phyloP scores from a whole-genome alignment of 2,329 filamentous ascomycete species.

The Setomelanomma holmii region DNA sequence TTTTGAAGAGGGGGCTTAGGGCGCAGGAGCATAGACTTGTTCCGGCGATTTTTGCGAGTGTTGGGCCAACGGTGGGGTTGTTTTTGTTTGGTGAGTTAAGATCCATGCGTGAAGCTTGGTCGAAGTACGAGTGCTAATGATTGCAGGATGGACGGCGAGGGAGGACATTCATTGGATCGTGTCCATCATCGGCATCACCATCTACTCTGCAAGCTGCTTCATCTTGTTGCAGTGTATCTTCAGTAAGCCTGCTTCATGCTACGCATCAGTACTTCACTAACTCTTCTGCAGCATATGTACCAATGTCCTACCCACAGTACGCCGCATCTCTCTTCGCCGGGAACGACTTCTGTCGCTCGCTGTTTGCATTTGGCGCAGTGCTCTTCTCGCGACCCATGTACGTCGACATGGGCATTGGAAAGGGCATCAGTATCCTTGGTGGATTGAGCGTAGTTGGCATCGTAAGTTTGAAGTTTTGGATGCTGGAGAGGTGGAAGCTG shows the following conservation, averaged over 20 bases:
- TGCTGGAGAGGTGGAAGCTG: background rate
- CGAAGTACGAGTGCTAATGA: background rate
- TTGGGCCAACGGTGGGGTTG: slow-evolving; percentile 20
- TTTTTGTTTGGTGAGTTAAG: slow-evolving; percentile 22
- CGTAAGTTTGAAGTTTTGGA: slow-evolving; percentile 45
- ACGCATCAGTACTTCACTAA: background rate
- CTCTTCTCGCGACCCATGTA: slow-evolving; percentile 66
- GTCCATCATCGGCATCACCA: slow-evolving; percentile 57
- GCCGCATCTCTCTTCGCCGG: slow-evolving; percentile 62
- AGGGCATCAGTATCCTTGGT: slow-evolving; percentile 63
- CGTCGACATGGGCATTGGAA: slow-evolving; percentile 62
- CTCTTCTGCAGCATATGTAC: slow-evolving; percentile 58
- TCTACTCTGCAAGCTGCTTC: slow-evolving; percentile 51
- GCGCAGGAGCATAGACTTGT: slow-evolving; percentile 20
- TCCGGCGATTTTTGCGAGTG: slow-evolving; percentile 15
- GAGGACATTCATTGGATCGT: slow-evolving; percentile 62
- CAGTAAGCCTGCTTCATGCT: slow-evolving; percentile 26
- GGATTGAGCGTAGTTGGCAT: slow-evolving; percentile 50
- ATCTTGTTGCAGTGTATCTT: slow-evolving; percentile 55
- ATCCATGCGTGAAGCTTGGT: background rate
- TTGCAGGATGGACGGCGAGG: slow-evolving; percentile 66
- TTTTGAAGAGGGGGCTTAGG: slow-evolving; percentile 14
- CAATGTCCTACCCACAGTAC: slow-evolving; percentile 64
- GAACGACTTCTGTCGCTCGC: slow-evolving; percentile 61
- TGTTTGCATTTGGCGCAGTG: slow-evolving; percentile 65